Percentiles rank a stretch among this genome's conserved stretches.
Conservation (phyloP, 768 basidiomycete genomes). For the Calocybe indica region DNA sequence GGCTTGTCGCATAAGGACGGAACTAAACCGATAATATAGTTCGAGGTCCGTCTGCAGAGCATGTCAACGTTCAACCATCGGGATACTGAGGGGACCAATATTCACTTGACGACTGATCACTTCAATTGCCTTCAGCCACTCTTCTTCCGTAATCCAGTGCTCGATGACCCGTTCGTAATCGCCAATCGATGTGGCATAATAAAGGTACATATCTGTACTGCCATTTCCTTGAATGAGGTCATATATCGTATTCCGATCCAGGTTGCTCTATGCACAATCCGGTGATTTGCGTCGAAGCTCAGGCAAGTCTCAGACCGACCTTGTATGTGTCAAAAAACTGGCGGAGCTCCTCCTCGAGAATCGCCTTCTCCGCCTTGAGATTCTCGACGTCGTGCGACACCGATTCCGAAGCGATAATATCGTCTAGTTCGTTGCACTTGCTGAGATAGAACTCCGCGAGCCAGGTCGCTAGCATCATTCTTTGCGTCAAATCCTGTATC, state of each 20-base stretch:
- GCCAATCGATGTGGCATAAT: slow-evolving; percentile 77
- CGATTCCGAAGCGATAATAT: slow-evolving; percentile 84
- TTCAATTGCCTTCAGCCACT: slow-evolving; percentile 88
- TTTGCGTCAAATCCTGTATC: slow-evolving; percentile 78
- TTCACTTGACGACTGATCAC: slow-evolving; percentile 83
- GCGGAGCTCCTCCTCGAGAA: slow-evolving; percentile 88
- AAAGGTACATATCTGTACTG: slow-evolving; percentile 85
- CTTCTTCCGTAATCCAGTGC: slow-evolving; percentile 88
- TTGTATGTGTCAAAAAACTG: slow-evolving; percentile 95
- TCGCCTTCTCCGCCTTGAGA: slow-evolving; percentile 66
- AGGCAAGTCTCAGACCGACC: slow-evolving; percentile 32
- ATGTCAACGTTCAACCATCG: slow-evolving; percentile 6
- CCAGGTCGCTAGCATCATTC: slow-evolving; percentile 99
- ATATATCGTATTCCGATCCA: slow-evolving; percentile 82
- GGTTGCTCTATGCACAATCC: slow-evolving; percentile 52
- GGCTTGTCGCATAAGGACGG: slow-evolving; percentile 79
- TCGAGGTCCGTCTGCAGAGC: slow-evolving; percentile 65
- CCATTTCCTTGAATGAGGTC: slow-evolving; percentile 94
- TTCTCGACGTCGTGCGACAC: slow-evolving; percentile 81
- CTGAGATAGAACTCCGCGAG: slow-evolving; percentile 95
- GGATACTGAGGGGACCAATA: neutral
- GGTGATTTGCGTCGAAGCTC: neutral
- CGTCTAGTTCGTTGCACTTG: slow-evolving; percentile 95
- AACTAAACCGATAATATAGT: slow-evolving; percentile 89
- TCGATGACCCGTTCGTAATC: slow-evolving; percentile 84